Percentiles rank a stretch among this genome's conserved stretches.
Evolutionary conservation across 192 early-diverging fungal species (phyloP).

Genomic region (Podila epicladia): DNA sequence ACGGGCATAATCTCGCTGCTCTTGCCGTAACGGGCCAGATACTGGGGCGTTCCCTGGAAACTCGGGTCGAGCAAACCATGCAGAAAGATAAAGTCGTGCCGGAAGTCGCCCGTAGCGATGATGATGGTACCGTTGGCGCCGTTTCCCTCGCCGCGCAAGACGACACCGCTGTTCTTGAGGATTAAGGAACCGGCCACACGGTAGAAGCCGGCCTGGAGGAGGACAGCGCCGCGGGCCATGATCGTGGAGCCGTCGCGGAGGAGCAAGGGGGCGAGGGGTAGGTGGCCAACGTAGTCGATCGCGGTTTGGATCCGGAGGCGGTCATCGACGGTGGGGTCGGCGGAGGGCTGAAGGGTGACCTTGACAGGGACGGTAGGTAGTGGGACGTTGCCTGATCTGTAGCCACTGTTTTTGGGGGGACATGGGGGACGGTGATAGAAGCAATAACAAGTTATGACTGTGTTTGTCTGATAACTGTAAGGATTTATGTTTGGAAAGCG

Average conservation of each 20-base stretch:
- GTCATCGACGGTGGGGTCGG: constrained; percentile 30
- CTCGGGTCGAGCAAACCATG: constrained; percentile 24
- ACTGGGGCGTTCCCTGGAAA: constrained; percentile 28
- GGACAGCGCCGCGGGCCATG: constrained; percentile 15
- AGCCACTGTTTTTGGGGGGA: constrained; percentile 15
- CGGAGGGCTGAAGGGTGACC: constrained; percentile 27
- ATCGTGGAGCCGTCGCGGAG: constrained; percentile 30
- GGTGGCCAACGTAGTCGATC: constrained; percentile 20
- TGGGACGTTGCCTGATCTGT: constrained; percentile 31
- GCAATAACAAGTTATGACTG: background rate
- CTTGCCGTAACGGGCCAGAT: constrained; percentile 4
- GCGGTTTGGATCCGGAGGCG: constrained; percentile 37
- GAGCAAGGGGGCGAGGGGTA: background rate
- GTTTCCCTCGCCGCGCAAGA: constrained; percentile 36
- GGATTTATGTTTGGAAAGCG: background rate
- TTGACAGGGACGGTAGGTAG: constrained; percentile 20
- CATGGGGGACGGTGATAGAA: too few relatives aligned
- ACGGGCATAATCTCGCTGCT: background rate
- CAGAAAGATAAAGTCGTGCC: constrained; percentile 34
- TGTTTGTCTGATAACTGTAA: background rate
- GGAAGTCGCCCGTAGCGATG: constrained; percentile 26
- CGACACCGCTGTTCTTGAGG: constrained; percentile 29
- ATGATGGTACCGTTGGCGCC: constrained; percentile 13
- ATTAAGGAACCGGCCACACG: constrained; percentile 20
- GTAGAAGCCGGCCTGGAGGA: constrained; percentile 37